Base-by-base conservation (phyloP, 2,329 filamentous ascomycete species). In the Beauveria sp. region DNA sequence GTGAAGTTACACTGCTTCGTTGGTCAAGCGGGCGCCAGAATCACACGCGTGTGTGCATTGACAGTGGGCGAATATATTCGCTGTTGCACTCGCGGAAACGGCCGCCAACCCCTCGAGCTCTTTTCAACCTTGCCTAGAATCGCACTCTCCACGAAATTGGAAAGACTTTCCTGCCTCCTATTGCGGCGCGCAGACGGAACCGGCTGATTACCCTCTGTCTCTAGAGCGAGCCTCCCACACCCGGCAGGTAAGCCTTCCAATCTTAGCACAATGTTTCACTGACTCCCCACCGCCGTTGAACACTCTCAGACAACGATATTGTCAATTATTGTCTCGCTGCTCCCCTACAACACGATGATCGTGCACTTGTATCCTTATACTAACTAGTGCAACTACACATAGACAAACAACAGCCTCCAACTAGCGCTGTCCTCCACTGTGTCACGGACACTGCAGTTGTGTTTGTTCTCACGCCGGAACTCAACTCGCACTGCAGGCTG, bases 251-350 rank as follows among this genome's bases (percentile, higher is more conserved):
- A n/a, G 56, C 43, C 34, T 28, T 59, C 48, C 38, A 43, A 43
- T 43, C 43, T 51, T 52, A 45, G 56, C 48, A 51, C 38, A 12
- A 20, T 59, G 38, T 59, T 48, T 59, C 56, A 59, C 22, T 45
- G 2, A 24, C 24, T 24, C 24, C 24, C 24, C 56, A 31, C 18
- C 3, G 8, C n/a, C 43, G 45, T 43, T 34, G 31, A 50, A 50
- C 28, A 43, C 46, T n/a, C 42, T 16, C 12, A 14, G 55, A 40
- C 22, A 26, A 59, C 20, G 20, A 22, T 22, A 18, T 22, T 14
- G 38, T 22, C 8, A 16, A 34, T 26, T 12, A 51, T 45, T 9
- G 22, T 42, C 38, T 18, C 24, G 18, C 24, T 34, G 12, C 24
- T 16, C 46, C 6, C 28, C 24, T n/a, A 16, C 48, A 43, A 31